Evolutionary conservation across 768 basidiomycete species (phyloP).

Genomic region (Pleurotus pulmonarius): DNA sequence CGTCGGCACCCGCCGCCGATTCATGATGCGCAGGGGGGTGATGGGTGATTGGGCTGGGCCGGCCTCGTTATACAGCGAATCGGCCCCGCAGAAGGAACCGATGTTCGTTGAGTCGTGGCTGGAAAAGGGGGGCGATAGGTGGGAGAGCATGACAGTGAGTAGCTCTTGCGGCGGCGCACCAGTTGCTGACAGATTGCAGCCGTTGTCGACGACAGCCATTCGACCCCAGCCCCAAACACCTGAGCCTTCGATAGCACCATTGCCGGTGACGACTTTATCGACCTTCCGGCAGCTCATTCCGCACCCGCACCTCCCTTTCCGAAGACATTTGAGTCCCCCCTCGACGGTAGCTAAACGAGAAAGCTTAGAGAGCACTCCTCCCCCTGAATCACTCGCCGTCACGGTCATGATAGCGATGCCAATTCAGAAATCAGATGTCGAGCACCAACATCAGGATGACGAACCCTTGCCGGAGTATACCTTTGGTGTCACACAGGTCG

Average conservation of each 20-base stretch:
- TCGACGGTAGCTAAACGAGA: neutral
- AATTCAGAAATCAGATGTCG: constrained; percentile 8
- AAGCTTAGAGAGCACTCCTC: neutral
- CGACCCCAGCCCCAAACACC: constrained; percentile 8
- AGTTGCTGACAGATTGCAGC: constrained; percentile 11
- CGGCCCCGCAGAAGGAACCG: constrained; percentile 15
- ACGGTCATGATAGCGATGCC: constrained; percentile 50
- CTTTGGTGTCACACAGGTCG: constrained; percentile 38
- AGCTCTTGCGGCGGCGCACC: neutral
- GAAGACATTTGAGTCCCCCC: neutral
- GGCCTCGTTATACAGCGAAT: neutral
- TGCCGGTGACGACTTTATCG: neutral
- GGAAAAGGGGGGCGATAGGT: constrained; percentile 8
- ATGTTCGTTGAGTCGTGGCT: constrained; percentile 13
- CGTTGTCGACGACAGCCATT: constrained; percentile 18
- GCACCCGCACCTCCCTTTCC: neutral
- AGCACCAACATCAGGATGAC: neutral
- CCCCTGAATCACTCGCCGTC: constrained; percentile 29
- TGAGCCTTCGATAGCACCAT: constrained; percentile 8
- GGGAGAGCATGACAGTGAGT: constrained; percentile 18
- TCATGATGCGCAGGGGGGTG: constrained; percentile 22
- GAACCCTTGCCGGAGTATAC: constrained; percentile 30
- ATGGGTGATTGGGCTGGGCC: constrained; percentile 13
- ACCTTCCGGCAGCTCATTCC: neutral
- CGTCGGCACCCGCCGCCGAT: constrained; percentile 40